Evolutionary conservation across 768 basidiomycete genomes (phyloP), one percentile per base, ranked within the genome.

Genomic region (Psilocybe subaeruginosa): DNA sequence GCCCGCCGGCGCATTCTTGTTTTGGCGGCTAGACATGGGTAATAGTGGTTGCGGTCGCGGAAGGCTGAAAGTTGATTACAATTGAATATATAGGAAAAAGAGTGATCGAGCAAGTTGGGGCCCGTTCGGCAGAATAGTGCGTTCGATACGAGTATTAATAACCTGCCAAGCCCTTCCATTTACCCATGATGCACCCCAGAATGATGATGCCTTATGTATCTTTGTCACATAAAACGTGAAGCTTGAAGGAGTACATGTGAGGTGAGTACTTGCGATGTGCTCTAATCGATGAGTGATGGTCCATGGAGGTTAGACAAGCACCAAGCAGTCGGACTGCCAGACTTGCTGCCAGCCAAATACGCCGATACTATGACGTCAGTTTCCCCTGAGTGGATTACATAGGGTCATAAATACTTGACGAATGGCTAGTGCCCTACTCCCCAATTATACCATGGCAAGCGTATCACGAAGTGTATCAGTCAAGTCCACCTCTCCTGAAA

Each of bases 401-500:
- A 2, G 48, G 3, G 4, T 5, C 48, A 49, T 51, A 51, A 51
- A 51, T 51, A 33, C 50, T 30, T 9, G 11, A 35, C 7, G 33
- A 35, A 35, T 35, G 3, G 29, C 29, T 17, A 8, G 30, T 30
- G n/a, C 27, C 3, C 50, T 35, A 4, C 17, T 6, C 27, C 14
- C 48, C n/a, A 49, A 30, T 16, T 14, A 2, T 19, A 51, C 50
- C 23, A 51, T 51, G 50, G 11, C 50, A 8, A 30, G 7, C 7
- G 55, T 47, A 31, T 45, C 55, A 11, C n/a, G 46, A 17, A 16
- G 0, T 4, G 16, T 17, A 43, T 46, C 43, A 4, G 55, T 54
- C 43, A 56, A 47, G 29, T 56, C 55, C 30, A 69, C 71, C 14
- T 70, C 72, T 16, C 71, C 74, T 31, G 65, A 72, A 47, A 60